Evolutionary conservation across 257 asterid species (phyloP).

Genomic region (Primulina eburnea): DNA sequence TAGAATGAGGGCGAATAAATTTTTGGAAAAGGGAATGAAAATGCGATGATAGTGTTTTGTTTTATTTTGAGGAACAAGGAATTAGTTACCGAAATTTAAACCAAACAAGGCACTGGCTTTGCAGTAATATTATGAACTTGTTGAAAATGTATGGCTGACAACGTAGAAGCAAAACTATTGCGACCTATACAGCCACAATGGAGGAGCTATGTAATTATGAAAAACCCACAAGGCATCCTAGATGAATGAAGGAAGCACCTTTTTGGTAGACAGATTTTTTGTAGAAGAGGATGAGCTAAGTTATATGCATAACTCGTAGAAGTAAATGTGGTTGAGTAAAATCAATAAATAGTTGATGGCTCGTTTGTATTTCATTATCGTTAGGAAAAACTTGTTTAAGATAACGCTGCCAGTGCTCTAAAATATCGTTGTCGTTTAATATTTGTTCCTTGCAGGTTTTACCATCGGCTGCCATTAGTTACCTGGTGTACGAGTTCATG

Average conservation of each 20-base stretch:
- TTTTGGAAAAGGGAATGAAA: background rate
- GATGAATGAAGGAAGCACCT: background rate
- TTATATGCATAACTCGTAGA: background rate
- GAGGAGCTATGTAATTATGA: too few species aligned
- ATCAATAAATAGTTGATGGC: background rate
- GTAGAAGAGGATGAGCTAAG: background rate
- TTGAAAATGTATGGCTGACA: too few species aligned
- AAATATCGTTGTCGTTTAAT: background rate
- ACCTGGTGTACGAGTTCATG: slow-evolving; percentile 91
- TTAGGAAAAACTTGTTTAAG: background rate
- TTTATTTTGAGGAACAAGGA: background rate
- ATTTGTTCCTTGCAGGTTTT: slow-evolving; percentile 55
- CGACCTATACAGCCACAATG: background rate
- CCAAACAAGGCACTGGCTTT: background rate
- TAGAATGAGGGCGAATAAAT: too few species aligned
- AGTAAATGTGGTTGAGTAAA: background rate
- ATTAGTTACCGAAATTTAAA: too few species aligned
- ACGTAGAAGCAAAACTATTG: too few species aligned
- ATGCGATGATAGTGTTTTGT: background rate
- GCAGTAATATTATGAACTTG: too few species aligned
- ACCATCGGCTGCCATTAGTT: slow-evolving; percentile 97
- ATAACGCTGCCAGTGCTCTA: background rate
- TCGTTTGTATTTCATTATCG: background rate
- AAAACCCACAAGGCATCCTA: too few species aligned
- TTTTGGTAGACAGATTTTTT: background rate